Conservation (phyloP, 352 stramenopile species). For the Globisporangium parvum region DNA sequence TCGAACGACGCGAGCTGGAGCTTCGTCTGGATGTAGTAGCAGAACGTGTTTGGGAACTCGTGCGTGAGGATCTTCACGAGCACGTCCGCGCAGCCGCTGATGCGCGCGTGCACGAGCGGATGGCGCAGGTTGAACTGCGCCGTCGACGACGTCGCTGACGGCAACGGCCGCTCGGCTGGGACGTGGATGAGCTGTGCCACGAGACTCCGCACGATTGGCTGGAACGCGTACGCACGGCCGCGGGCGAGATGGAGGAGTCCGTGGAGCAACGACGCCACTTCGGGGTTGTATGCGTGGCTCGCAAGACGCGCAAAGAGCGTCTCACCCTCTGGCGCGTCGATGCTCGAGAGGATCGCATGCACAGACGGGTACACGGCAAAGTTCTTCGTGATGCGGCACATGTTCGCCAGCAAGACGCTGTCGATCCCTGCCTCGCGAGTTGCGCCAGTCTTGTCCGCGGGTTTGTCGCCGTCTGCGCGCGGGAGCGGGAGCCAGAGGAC, state of each 20-base stretch:
- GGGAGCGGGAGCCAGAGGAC: slow-evolving; percentile 29
- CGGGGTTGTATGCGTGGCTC: slow-evolving; percentile 50
- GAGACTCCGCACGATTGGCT: slow-evolving; percentile 46
- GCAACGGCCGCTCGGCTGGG: slow-evolving; percentile 15
- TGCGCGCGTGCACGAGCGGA: slow-evolving; percentile 35
- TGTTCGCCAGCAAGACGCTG: slow-evolving; percentile 51
- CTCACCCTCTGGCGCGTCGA: slow-evolving; percentile 25
- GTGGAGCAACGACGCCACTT: slow-evolving; percentile 55
- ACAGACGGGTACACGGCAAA: slow-evolving; percentile 62
- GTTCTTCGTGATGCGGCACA: slow-evolving; percentile 68
- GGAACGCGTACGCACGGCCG: slow-evolving; percentile 30
- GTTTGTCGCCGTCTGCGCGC: background rate
- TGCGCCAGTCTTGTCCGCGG: background rate
- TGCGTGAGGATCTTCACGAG: slow-evolving; percentile 56
- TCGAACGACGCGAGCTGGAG: slow-evolving; percentile 71
- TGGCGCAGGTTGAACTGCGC: slow-evolving; percentile 34
- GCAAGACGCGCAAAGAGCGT: slow-evolving; percentile 44
- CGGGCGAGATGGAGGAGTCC: slow-evolving; percentile 62
- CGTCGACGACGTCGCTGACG: slow-evolving; percentile 34
- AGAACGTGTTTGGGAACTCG: slow-evolving; percentile 73
- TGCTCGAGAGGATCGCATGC: slow-evolving; percentile 41
- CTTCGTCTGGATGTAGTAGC: slow-evolving; percentile 63
- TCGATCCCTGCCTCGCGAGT: slow-evolving; percentile 21
- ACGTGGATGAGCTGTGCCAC: slow-evolving; percentile 41
- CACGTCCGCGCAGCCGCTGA: slow-evolving; percentile 67